Conservation (phyloP, 2,329 filamentous ascomycete species). For the Sclerotinia sclerotiorum region DNA sequence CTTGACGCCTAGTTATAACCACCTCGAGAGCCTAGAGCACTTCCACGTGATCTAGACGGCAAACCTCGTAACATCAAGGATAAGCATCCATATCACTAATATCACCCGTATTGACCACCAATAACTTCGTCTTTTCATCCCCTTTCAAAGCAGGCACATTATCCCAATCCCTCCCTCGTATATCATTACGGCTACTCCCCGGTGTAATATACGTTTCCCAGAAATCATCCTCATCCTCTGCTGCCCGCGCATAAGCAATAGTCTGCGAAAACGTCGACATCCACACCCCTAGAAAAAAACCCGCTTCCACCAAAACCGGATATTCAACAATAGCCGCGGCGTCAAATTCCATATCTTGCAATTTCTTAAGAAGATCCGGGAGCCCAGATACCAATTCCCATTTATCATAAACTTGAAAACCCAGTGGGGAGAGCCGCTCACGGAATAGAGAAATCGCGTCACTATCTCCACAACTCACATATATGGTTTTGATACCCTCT, state of each 20-base stretch:
- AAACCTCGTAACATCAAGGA: too few relatives aligned
- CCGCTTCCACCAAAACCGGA: slow-evolving; percentile 28
- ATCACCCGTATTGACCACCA: slow-evolving; percentile 29
- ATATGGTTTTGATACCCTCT: slow-evolving; percentile 25
- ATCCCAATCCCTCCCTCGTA: slow-evolving; percentile 16
- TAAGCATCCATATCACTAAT: slow-evolving; percentile 33
- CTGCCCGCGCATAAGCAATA: slow-evolving; percentile 31
- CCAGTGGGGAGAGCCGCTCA: slow-evolving; percentile 24
- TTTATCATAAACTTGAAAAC: slow-evolving; percentile 32
- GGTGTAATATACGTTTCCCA: slow-evolving; percentile 29
- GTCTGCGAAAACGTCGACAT: slow-evolving; percentile 33
- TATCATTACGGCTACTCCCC: slow-evolving; percentile 23
- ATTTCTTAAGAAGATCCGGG: background rate
- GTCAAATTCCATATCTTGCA: slow-evolving; percentile 29
- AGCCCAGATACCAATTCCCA: slow-evolving; percentile 20
- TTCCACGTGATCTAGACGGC: too few relatives aligned
- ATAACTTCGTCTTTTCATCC: slow-evolving; percentile 30
- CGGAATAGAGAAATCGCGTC: slow-evolving; percentile 28
- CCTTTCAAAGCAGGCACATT: slow-evolving; percentile 27
- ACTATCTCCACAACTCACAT: slow-evolving; percentile 33
- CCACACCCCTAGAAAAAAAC: slow-evolving; percentile 29
- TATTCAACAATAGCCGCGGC: slow-evolving; percentile 33
- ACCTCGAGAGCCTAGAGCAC: too few relatives aligned
- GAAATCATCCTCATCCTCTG: slow-evolving; percentile 28
- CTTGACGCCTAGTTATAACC: too few relatives aligned